Conservation (phyloP, 2,329 filamentous ascomycete species). For the Talaromyces sp. region DNA sequence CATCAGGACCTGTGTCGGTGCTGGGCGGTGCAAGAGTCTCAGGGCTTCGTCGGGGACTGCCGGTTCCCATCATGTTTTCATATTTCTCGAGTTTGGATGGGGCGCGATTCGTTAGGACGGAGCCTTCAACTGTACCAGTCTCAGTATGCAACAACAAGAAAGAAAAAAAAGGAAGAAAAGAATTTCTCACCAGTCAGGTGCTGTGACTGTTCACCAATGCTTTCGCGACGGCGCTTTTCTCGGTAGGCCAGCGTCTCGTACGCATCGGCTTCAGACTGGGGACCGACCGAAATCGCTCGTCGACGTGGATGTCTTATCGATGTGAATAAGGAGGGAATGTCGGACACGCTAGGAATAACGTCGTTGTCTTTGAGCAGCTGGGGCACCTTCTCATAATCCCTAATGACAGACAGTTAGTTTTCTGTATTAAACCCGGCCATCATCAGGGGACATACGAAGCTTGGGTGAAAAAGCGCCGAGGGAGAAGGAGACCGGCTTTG, state of each 20-base stretch:
- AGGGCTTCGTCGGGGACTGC: slow-evolving; percentile 39
- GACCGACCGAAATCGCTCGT: slow-evolving; percentile 82
- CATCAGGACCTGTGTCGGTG: slow-evolving; percentile 16
- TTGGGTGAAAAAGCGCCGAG: slow-evolving; percentile 83
- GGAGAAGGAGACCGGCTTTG: slow-evolving; percentile 70
- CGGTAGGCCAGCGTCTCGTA: slow-evolving; percentile 93
- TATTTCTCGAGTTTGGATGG: slow-evolving; percentile 57
- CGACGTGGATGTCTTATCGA: slow-evolving; percentile 75
- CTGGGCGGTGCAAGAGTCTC: slow-evolving; percentile 19
- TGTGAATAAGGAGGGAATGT: slow-evolving; percentile 75
- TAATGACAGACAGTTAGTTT: slow-evolving; percentile 41
- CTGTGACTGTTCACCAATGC: slow-evolving; percentile 40
- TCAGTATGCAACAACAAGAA: background rate
- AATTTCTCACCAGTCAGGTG: background rate
- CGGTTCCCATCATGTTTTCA: slow-evolving; percentile 70
- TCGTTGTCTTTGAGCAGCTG: slow-evolving; percentile 72
- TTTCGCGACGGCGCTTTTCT: slow-evolving; percentile 63
- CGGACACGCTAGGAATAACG: slow-evolving; percentile 81
- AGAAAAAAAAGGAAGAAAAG: background rate
- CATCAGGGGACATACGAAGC: slow-evolving; percentile 56
- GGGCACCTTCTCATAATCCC: slow-evolving; percentile 74
- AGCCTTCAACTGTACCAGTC: slow-evolving; percentile 23
- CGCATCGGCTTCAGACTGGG: slow-evolving; percentile 92
- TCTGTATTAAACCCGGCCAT: too few species aligned
- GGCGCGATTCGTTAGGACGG: slow-evolving; percentile 37